Conservation (phyloP, 768 basidiomycete genomes). For the Boletus vermiculosoides region DNA sequence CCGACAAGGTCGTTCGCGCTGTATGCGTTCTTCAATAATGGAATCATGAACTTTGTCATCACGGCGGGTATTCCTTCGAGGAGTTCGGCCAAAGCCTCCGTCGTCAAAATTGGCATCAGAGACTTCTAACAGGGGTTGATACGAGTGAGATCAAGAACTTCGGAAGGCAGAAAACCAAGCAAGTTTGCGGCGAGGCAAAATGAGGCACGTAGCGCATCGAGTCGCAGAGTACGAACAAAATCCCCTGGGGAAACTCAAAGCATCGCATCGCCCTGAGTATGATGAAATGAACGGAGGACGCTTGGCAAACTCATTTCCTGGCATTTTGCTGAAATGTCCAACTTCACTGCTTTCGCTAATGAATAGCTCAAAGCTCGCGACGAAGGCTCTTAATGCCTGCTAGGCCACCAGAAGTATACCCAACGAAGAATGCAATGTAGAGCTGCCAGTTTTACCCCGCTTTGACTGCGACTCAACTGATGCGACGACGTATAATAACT, state of each 20-base stretch:
- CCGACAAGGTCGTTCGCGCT: conserved; percentile 91
- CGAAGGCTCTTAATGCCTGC: conserved; percentile 35
- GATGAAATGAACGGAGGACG: conserved; percentile 19
- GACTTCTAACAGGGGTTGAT: conserved; percentile 57
- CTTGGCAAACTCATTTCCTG: conserved; percentile 31
- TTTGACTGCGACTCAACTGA: conserved; percentile 45
- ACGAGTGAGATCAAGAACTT: conserved; percentile 43
- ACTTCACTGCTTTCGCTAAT: conserved; percentile 46
- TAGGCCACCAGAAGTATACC: conserved; percentile 23
- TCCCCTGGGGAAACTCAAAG: conserved; percentile 27
- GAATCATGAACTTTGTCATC: conserved; percentile 90
- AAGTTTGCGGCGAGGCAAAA: conserved; percentile 42
- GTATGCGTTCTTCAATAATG: conserved; percentile 91
- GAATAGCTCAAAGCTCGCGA: conserved; percentile 48
- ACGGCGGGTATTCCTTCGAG: conserved; percentile 56
- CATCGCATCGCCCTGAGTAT: conserved; percentile 19
- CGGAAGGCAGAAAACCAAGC: conserved; percentile 45
- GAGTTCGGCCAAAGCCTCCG: conserved; percentile 44
- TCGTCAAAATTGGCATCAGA: conserved; percentile 56
- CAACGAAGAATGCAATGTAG: conserved; percentile 23
- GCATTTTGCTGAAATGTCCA: conserved; percentile 30
- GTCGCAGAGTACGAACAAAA: conserved; percentile 27
- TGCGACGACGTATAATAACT: conserved; percentile 34
- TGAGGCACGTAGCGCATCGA: conserved; percentile 46
- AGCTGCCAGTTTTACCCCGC: conserved; percentile 49